Base-by-base conservation (phyloP, 2,329 filamentous ascomycete species). In the Fusarium verrucosum region DNA sequence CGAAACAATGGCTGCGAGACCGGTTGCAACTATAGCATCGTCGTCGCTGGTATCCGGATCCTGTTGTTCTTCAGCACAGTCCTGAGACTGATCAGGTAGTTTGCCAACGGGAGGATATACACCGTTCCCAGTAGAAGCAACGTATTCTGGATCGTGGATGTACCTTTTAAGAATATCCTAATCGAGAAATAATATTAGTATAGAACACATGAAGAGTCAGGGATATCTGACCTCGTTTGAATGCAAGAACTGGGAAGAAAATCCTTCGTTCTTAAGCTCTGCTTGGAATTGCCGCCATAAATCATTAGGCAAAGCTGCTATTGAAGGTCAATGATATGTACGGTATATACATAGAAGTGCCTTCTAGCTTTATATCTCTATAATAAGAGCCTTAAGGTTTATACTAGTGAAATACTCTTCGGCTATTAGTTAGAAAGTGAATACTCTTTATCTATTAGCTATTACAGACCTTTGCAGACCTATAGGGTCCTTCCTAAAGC, bases 91-190 rank as follows among this genome's bases (percentile, higher is more conserved):
- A 7, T 25, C 9, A 7, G 13, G 16, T 25, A 17, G 13, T 10
- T 10, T 14, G 1, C 1, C 7, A 19, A 17, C 0, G 22, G 14
- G 2, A 10, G 5, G 13, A 3, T 42, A 5, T 10, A n/a, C n/a
- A n/a, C n/a, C n/a, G n/a, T 4, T 5, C 2, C 4, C 13, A 8
- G 17, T n/a, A 22, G 19, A 19, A 1, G 25, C 26, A 44, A 19
- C 16, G 19, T 28, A 19, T 20, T 17, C 4, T 1, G 28, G 23
- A 5, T 44, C 41, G 4, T 13, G 20, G 14, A 44, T 44, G 2
- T 44, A 44, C 1, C 14, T 7, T 19, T 30, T 32, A 17, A 44
- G 25, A 19, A 30, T 1, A 44, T 32, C 17, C 41, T 30, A 14
- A 6, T 44, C 5, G 3, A 30, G 10, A 28, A 6, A 11, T 10